Percentiles rank a stretch among this genome's conserved stretches.
These are phyloP conservation scores for Dioscorea dumetorum DNA, from an alignment of 106 monocot genomes.

Conservation along the genomic window DNA sequence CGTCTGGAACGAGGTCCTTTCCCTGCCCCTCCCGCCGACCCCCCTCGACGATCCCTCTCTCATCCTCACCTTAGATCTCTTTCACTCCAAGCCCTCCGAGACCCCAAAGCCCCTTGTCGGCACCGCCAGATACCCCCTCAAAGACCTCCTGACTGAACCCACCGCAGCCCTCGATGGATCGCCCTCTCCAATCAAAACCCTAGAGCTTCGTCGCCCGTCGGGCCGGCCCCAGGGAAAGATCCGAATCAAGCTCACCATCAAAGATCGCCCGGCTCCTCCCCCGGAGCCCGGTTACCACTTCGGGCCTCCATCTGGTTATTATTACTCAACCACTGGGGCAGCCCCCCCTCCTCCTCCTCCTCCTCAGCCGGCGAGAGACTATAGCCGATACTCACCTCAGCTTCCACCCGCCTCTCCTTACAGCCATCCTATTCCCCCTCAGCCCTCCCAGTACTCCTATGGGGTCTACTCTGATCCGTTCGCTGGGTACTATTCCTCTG, in stretches of 20 bases:
- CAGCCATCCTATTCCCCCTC: slow-evolving; percentile 7
- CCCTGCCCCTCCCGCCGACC: slow-evolving; percentile 43
- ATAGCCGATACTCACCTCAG: slow-evolving; percentile 30
- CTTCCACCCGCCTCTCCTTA: slow-evolving; percentile 18
- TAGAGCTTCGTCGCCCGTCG: slow-evolving; percentile 79
- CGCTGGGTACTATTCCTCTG: slow-evolving; percentile 29
- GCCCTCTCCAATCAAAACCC: slow-evolving; percentile 27
- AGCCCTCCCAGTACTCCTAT: slow-evolving; percentile 21
- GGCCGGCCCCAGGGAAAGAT: slow-evolving; percentile 90
- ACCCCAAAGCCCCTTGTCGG: slow-evolving; percentile 91
- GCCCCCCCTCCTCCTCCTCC: slow-evolving; percentile 9
- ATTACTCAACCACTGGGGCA: slow-evolving; percentile 16
- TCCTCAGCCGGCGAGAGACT: slow-evolving; percentile 22
- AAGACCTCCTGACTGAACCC: slow-evolving; percentile 26
- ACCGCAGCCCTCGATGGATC: not conserved
- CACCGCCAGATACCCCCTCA: slow-evolving; percentile 36
- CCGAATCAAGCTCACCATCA: slow-evolving; percentile 57
- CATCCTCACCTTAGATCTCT: slow-evolving; percentile 64
- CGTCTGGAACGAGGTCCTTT: slow-evolving; percentile 88
- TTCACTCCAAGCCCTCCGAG: slow-evolving; percentile 96
- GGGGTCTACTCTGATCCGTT: slow-evolving; percentile 39
- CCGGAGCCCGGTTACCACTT: slow-evolving; percentile 27
- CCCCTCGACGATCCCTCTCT: slow-evolving; percentile 19
- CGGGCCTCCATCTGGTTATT: slow-evolving; percentile 20
- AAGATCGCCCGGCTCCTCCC: slow-evolving; percentile 30